Conservation (phyloP, 768 basidiomycete species). For the Crepidotus variabilis region DNA sequence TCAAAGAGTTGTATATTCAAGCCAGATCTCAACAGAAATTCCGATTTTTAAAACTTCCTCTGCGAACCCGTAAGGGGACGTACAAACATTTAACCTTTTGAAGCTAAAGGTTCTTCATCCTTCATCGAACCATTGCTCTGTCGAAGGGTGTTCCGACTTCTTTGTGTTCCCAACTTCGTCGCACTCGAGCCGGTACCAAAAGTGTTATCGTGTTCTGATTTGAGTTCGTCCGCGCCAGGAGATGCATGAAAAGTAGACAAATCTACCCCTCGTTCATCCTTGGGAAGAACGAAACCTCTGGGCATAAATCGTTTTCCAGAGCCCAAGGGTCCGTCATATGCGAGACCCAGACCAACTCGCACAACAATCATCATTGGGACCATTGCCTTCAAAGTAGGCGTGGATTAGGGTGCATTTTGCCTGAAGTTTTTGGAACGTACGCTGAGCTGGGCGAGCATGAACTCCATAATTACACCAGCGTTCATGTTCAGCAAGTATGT, state of each 20-base stretch:
- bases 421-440: constrained; percentile 11
- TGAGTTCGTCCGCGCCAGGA: background rate
- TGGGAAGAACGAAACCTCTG: background rate
- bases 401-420: background rate
- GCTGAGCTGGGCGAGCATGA: constrained; percentile 22
- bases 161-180: background rate
- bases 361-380: constrained; percentile 21
- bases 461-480: constrained; percentile 24
- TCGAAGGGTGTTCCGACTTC: background rate
- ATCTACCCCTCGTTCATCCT: background rate
- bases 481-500: constrained; percentile 24
- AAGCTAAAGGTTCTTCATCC: background rate
- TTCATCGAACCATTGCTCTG: background rate
- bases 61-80: no score
- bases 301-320: background rate
- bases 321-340: constrained; percentile 14
- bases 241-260: background rate
- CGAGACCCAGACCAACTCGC: constrained; percentile 20
- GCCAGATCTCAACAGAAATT: no score
- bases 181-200: background rate
- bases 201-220: background rate
- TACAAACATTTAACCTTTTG: no score
- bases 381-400: constrained; percentile 10
- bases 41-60: no score
- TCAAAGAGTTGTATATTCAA: no score